These are phyloP conservation scores for Linum lewisii DNA, from an alignment of 345 rosid genomes.

Conservation along the genomic window DNA sequence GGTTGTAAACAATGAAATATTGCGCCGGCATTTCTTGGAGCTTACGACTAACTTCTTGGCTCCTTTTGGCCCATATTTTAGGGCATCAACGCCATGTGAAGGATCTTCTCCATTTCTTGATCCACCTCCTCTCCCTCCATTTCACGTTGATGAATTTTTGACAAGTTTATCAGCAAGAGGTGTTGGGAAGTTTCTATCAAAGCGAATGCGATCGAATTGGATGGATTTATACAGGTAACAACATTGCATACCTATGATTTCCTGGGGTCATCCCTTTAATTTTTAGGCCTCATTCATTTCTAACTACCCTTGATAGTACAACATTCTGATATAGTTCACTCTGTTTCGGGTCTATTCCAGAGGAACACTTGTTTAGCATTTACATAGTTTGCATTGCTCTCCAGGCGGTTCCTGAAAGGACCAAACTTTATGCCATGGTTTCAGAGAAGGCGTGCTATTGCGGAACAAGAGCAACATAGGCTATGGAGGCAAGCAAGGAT, in stretches of 20 bases:
- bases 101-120: slow-evolving; percentile 77
- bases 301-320: not conserved
- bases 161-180: slow-evolving; percentile 76
- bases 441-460: slow-evolving; percentile 63
- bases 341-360: slow-evolving; percentile 6
- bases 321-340: not conserved
- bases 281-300: slow-evolving; percentile 9
- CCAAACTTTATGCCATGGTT: slow-evolving; percentile 96
- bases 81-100: slow-evolving; percentile 69
- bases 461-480: slow-evolving; percentile 78
- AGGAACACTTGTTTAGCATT: slow-evolving; percentile 13
- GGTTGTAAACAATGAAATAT: slow-evolving; percentile 88
- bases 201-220: slow-evolving; percentile 97
- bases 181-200: slow-evolving; percentile 79
- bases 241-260: not conserved
- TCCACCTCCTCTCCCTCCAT: slow-evolving; percentile 79
- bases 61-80: slow-evolving; percentile 91
- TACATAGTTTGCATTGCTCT: slow-evolving; percentile 14
- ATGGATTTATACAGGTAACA: slow-evolving; percentile 80
- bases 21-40: slow-evolving; percentile 93
- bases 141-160: slow-evolving; percentile 61
- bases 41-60: slow-evolving; percentile 93
- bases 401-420: slow-evolving; percentile 84
- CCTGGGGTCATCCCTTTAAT: not conserved
- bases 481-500: slow-evolving; percentile 83